Evolutionary conservation across 176 grass and related monocot genomes (phyloP).

Genomic region (Carex kokanica): DNA sequence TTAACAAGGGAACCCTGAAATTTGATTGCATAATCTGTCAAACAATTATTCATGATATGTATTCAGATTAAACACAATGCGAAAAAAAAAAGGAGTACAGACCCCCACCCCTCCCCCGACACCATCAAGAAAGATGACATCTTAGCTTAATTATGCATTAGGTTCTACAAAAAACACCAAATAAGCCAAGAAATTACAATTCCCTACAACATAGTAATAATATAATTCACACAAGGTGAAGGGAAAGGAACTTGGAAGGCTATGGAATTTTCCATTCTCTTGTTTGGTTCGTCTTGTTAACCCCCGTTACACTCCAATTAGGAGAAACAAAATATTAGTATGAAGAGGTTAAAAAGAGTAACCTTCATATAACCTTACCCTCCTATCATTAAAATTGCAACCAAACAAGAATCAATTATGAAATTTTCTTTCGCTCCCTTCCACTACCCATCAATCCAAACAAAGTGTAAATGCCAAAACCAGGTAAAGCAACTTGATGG

Average conservation of each 20-base stretch:
- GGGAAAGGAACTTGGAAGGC: too few species aligned
- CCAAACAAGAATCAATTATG: too few species aligned
- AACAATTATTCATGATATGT: background rate
- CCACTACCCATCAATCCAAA: background rate
- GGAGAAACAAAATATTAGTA: too few species aligned
- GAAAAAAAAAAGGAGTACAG: background rate
- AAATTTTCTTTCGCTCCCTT: too few species aligned
- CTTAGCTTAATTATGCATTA: background rate
- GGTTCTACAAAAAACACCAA: background rate
- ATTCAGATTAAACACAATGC: background rate
- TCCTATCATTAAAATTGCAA: too few species aligned
- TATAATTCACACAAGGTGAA: background rate
- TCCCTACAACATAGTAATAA: background rate
- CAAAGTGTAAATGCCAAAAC: background rate
- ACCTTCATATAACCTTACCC: too few species aligned
- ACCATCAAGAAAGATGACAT: background rate
- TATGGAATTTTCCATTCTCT: too few species aligned
- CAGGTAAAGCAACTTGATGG: background rate
- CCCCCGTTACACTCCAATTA: too few species aligned
- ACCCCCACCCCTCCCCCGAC: background rate
- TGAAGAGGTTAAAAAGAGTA: too few species aligned
- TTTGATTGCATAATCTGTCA: conserved; percentile 18
- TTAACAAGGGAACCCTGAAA: conserved; percentile 78
- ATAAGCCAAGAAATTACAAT: background rate
- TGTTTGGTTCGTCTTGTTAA: too few species aligned